Evolutionary conservation across 1,284 basidiomycete species (phyloP).

Genomic region (Marasmius sp.): DNA sequence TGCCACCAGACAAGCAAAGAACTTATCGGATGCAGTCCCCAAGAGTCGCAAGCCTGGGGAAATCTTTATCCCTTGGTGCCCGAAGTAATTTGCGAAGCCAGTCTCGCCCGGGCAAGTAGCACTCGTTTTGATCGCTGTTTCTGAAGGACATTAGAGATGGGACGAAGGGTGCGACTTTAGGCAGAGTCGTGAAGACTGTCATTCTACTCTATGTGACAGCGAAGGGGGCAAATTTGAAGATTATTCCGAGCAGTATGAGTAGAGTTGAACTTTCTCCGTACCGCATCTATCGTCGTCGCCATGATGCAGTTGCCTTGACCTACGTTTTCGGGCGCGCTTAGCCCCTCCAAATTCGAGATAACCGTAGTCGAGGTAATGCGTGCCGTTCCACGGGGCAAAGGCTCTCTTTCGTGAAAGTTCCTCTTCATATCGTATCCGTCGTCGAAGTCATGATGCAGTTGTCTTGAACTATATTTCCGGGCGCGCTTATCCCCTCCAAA

Average conservation of each 20-base stretch:
- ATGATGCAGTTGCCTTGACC: background rate
- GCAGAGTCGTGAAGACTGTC: background rate
- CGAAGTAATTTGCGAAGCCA: too few relatives aligned
- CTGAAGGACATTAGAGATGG: conserved; percentile 76
- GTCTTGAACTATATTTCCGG: background rate
- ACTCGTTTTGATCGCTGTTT: too few relatives aligned
- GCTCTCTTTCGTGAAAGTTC: too few relatives aligned
- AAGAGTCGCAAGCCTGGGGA: too few relatives aligned
- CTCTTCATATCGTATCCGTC: background rate
- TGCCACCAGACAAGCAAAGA: too few relatives aligned
- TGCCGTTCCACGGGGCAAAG: too few relatives aligned
- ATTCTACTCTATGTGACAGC: background rate
- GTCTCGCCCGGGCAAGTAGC: too few relatives aligned
- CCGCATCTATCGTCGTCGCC: background rate
- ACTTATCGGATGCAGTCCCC: too few relatives aligned
- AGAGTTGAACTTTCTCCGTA: background rate
- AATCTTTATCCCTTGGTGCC: too few relatives aligned
- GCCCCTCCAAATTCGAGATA: background rate
- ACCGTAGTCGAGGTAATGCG: background rate
- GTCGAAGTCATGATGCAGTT: background rate
- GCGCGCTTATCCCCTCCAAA: background rate
- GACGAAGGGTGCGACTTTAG: conserved; percentile 49
- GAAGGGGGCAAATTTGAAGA: background rate
- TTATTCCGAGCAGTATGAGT: background rate
- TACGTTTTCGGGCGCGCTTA: background rate